Evolutionary conservation across 2,329 filamentous ascomycete species (phyloP).

Genomic region (Phyllosticta citribraziliensis): DNA sequence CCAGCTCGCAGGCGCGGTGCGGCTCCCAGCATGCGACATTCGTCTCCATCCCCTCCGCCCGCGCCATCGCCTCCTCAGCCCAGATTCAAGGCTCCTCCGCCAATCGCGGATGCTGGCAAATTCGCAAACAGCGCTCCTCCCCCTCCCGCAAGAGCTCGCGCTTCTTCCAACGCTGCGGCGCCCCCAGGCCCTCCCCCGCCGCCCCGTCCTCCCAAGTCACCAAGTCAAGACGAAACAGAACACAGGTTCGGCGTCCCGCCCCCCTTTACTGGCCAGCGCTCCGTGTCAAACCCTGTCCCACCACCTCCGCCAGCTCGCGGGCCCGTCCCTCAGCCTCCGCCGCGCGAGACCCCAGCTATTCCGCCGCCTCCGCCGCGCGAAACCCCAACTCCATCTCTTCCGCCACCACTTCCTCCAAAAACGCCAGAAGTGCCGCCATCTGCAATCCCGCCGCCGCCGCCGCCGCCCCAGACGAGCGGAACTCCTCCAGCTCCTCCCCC

Average conservation of each 20-base stretch:
- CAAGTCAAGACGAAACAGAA: slow-evolving; percentile 50
- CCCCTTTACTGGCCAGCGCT: slow-evolving; percentile 58
- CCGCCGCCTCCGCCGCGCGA: slow-evolving; percentile 24
- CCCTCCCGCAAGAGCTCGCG: slow-evolving; percentile 39
- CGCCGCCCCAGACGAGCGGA: slow-evolving; percentile 17
- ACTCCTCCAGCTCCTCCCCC: slow-evolving; percentile 17
- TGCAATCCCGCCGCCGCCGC: slow-evolving; percentile 17
- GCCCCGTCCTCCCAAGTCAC: slow-evolving; percentile 42
- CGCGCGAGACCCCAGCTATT: slow-evolving; percentile 30
- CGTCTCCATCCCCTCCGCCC: neutral
- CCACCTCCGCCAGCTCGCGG: slow-evolving; percentile 67
- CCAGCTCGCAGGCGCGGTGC: slow-evolving; percentile 36
- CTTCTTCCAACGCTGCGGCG: slow-evolving; percentile 38
- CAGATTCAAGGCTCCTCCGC: slow-evolving; percentile 75
- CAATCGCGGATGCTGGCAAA: slow-evolving; percentile 81
- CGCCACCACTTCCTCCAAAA: slow-evolving; percentile 51
- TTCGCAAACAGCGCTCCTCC: slow-evolving; percentile 44
- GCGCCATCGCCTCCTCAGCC: slow-evolving; percentile 52
- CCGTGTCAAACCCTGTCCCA: slow-evolving; percentile 43
- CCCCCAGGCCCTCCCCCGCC: slow-evolving; percentile 58
- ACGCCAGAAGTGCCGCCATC: slow-evolving; percentile 24
- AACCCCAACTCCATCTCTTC: slow-evolving; percentile 36
- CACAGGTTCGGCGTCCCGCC: slow-evolving; percentile 70
- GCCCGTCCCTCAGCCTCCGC: slow-evolving; percentile 50
- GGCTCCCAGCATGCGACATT: slow-evolving; percentile 17